Conservation (phyloP, 768 basidiomycete species). For the Sarcomyxa edulis region DNA sequence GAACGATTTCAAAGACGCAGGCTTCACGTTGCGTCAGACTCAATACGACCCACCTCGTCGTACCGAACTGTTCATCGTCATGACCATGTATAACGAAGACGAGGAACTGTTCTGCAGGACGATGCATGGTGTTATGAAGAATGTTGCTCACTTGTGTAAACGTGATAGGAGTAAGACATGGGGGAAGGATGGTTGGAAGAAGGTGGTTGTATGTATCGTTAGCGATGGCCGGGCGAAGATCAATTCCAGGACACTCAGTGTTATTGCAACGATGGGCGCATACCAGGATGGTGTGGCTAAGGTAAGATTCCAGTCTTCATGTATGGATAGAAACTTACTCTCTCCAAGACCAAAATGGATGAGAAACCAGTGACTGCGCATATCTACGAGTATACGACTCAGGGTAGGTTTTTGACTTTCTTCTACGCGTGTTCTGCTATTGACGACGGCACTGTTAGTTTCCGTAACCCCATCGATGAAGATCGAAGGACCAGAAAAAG, state of each 20-base stretch:
- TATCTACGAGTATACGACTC: constrained; percentile 92
- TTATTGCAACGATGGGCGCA: constrained; percentile 88
- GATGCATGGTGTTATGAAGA: constrained; percentile 96
- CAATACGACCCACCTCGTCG: constrained; percentile 86
- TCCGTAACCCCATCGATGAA: constrained; percentile 79
- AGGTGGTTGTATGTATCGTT: constrained; percentile 91
- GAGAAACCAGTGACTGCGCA: constrained; percentile 82
- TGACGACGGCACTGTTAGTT: too few species aligned
- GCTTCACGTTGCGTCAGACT: constrained; percentile 87
- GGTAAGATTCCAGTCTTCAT: constrained; percentile 29
- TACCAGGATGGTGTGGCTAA: constrained; percentile 95
- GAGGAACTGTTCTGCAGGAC: constrained; percentile 88
- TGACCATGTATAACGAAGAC: constrained; percentile 98
- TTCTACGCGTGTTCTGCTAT: constrained; percentile 3
- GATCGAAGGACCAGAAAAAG: constrained; percentile 73
- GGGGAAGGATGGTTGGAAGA: constrained; percentile 98
- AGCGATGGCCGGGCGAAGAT: constrained; percentile 85
- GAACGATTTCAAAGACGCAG: constrained; percentile 77
- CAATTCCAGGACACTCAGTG: constrained; percentile 75
- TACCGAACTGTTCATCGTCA: constrained; percentile 94
- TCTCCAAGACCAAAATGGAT: too few species aligned
- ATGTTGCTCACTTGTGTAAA: constrained; percentile 83
- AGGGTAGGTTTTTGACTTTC: constrained; percentile 47
- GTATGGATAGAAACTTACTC: constrained; percentile 48
- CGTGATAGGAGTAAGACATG: constrained; percentile 88